Percentiles rank a stretch among this genome's conserved stretches.
phyloP scores from a whole-genome alignment of 148 eudicot genomes.

The Talinum fruticosum region DNA sequence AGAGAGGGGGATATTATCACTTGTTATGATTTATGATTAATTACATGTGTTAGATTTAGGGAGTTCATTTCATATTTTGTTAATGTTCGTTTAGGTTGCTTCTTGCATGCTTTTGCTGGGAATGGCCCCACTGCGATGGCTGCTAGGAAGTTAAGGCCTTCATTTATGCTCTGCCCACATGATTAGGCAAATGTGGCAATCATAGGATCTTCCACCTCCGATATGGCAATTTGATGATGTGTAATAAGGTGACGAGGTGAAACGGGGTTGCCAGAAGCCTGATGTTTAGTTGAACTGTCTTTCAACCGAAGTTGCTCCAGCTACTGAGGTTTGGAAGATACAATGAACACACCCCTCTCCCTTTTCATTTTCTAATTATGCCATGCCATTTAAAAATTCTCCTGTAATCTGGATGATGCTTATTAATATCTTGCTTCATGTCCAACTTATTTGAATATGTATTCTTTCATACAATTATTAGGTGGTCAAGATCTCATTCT shows the following conservation, averaged over 20 bases:
- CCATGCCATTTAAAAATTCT: slow-evolving; percentile 1
- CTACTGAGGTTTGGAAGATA: slow-evolving; percentile 18
- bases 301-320: slow-evolving; percentile 28
- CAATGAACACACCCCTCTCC: slow-evolving; percentile 10
- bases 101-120: slow-evolving; percentile 14
- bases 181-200: slow-evolving; percentile 33
- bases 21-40: slow-evolving; percentile 22
- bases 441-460: background rate
- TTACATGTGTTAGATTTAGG: background rate
- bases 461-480: background rate
- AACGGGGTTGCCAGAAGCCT: slow-evolving; percentile 12
- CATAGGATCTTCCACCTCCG: slow-evolving; percentile 8
- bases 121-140: slow-evolving; percentile 28
- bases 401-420: slow-evolving; percentile 13
- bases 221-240: slow-evolving; percentile 31
- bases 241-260: slow-evolving; percentile 14
- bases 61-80: background rate
- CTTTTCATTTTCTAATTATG: slow-evolving; percentile 3
- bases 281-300: slow-evolving; percentile 22
- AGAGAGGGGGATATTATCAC: background rate
- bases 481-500: background rate
- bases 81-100: slow-evolving; percentile 9
- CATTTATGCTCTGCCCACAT: slow-evolving; percentile 32
- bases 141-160: slow-evolving; percentile 23
- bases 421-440: background rate